Evolutionary conservation across 139 green algal genomes (phyloP).

Genomic region (Tetradesmus obliquus): DNA sequence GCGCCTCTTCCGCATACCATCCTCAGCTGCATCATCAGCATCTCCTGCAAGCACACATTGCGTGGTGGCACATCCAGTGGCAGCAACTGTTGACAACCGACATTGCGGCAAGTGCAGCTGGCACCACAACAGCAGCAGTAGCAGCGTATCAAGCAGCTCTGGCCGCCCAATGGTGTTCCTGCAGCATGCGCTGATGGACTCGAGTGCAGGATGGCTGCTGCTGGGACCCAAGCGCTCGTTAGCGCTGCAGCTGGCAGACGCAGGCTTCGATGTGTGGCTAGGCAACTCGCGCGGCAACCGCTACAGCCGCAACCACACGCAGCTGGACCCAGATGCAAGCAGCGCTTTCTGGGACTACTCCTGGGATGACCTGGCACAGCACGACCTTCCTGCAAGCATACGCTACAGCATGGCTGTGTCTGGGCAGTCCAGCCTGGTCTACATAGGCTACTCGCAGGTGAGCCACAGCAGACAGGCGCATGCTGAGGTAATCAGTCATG

Average conservation of each 20-base stretch:
- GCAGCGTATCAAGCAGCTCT: not conserved
- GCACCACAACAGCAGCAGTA: constrained; percentile 9
- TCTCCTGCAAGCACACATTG: not conserved
- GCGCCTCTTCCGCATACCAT: constrained; percentile 55
- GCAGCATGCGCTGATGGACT: constrained; percentile 78
- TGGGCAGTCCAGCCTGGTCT: constrained; percentile 34
- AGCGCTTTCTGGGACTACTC: constrained; percentile 68
- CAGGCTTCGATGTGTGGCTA: constrained; percentile 77
- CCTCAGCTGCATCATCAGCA: not conserved
- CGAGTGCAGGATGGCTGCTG: constrained; percentile 72
- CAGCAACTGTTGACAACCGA: not conserved
- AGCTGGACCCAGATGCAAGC: constrained; percentile 44
- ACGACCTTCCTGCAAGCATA: constrained; percentile 72
- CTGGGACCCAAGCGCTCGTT: constrained; percentile 71
- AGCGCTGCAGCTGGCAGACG: constrained; percentile 83
- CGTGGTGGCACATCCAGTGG: not conserved
- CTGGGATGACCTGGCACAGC: constrained; percentile 70
- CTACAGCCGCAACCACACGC: constrained; percentile 74
- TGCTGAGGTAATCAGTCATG: not conserved
- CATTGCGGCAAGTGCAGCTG: not conserved
- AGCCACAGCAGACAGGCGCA: not conserved
- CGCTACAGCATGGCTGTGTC: constrained; percentile 45
- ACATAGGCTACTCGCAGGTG: constrained; percentile 59
- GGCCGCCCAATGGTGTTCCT: constrained; percentile 62
- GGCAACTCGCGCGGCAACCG: constrained; percentile 70